Evolutionary conservation across 23 red algal genomes (phyloP).

Genomic region (Gracilariopsis chorda): DNA sequence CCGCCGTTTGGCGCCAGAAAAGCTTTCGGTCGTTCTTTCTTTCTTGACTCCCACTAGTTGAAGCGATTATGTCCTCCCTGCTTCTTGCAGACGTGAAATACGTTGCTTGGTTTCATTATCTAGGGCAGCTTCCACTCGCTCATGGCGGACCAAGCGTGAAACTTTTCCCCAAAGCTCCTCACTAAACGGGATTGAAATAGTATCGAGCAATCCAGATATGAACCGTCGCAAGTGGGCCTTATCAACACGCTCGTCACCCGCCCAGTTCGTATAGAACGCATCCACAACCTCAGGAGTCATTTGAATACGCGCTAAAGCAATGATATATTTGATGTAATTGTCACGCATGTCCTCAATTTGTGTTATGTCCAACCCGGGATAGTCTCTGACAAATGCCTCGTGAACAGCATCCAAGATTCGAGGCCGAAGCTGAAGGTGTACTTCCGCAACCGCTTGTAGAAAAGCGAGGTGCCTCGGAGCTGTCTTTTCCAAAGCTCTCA

Average conservation of each 20-base stretch:
- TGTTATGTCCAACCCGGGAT: slow-evolving; percentile 26
- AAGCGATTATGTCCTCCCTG: too few relatives aligned
- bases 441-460: slow-evolving; percentile 33
- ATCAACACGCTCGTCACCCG: slow-evolving; percentile 21
- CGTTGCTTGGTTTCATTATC: neutral
- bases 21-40: too few relatives aligned
- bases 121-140: neutral
- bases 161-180: neutral
- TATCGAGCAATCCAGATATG: slow-evolving; percentile 9
- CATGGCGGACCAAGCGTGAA: neutral
- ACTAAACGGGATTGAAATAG: slow-evolving; percentile 24
- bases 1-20: too few relatives aligned
- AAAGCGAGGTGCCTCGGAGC: slow-evolving; percentile 41
- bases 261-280: slow-evolving; percentile 5
- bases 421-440: slow-evolving; percentile 4
- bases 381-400: slow-evolving; percentile 31
- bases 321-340: slow-evolving; percentile 16
- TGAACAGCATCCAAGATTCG: slow-evolving; percentile 13
- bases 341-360: slow-evolving; percentile 34
- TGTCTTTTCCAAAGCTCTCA: neutral
- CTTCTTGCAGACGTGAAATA: neutral
- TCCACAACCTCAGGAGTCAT: slow-evolving; percentile 35
- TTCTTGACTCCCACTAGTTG: too few relatives aligned
- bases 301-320: slow-evolving; percentile 16
- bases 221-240: slow-evolving; percentile 23